Evolutionary conservation across 257 asterid species (phyloP).

Genomic region (Lithospermum erythrorhizon): DNA sequence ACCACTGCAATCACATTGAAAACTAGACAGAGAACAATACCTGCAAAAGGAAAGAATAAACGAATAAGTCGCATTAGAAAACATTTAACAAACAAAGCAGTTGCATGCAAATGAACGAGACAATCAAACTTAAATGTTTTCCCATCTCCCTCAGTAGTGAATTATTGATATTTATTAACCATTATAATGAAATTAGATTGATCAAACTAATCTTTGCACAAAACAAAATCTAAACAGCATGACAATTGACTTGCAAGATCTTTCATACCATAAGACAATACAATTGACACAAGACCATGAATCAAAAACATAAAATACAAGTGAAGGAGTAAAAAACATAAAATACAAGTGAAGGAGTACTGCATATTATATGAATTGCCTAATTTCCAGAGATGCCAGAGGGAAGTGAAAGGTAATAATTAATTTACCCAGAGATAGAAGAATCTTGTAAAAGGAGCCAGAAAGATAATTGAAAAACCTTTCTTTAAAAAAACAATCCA

Average conservation of each 20-base stretch:
- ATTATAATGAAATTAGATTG: background rate
- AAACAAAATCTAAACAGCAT: constrained; percentile 7
- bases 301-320: too few species aligned
- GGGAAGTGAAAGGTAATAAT: constrained; percentile 35
- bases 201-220: background rate
- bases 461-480: background rate
- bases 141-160: background rate
- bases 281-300: background rate
- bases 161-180: background rate
- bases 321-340: too few species aligned
- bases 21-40: constrained; percentile 79
- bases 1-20: constrained; percentile 77
- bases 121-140: background rate
- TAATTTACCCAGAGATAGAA: constrained; percentile 20
- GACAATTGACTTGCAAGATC: background rate
- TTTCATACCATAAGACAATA: constrained; percentile 17
- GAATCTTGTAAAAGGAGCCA: background rate
- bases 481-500: too few species aligned
- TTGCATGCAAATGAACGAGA: background rate
- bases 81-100: background rate
- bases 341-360: too few species aligned
- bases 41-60: constrained; percentile 30
- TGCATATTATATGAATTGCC: constrained; percentile 11
- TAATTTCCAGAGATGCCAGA: constrained; percentile 27
- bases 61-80: background rate